These are phyloP conservation scores for Lepidium sativum DNA, from an alignment of 345 rosid species.

Conservation along the genomic window DNA sequence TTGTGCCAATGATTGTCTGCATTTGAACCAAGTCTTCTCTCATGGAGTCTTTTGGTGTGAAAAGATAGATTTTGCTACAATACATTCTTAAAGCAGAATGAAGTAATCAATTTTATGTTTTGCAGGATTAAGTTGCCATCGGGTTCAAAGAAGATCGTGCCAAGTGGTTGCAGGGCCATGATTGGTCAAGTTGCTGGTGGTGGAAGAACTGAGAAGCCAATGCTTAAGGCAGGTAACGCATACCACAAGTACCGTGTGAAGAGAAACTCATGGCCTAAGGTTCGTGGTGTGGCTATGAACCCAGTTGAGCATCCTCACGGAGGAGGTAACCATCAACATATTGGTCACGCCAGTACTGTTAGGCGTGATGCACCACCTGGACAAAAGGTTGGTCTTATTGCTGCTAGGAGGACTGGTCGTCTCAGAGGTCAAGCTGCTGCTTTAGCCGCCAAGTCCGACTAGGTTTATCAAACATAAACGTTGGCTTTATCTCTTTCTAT, in stretches of 20 bases:
- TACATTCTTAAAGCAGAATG: neutral
- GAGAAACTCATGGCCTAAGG: constrained; percentile 84
- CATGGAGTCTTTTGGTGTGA: neutral
- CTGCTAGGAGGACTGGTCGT: constrained; percentile 72
- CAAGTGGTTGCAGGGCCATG: constrained; percentile 72
- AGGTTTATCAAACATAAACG: constrained; percentile 23
- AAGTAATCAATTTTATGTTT: neutral
- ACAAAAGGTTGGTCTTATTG: constrained; percentile 74
- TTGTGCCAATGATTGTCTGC: neutral
- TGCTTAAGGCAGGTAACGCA: constrained; percentile 71
- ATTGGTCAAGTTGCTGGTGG: constrained; percentile 76
- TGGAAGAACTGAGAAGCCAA: constrained; percentile 73
- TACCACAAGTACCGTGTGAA: constrained; percentile 64
- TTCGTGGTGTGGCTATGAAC: constrained; percentile 82
- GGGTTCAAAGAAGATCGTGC: constrained; percentile 59
- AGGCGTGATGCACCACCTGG: constrained; percentile 71
- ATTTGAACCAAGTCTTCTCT: neutral
- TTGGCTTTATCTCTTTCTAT: neutral
- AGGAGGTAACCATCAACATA: constrained; percentile 81
- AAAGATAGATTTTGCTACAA: neutral
- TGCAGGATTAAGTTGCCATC: constrained; percentile 69
- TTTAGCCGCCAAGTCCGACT: constrained; percentile 53
- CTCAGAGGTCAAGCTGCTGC: constrained; percentile 76
- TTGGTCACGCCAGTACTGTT: constrained; percentile 66
- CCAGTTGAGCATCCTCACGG: constrained; percentile 86